These are phyloP conservation scores for Puccinia horiana DNA, from an alignment of 1,284 basidiomycete genomes.

Conservation along the genomic window DNA sequence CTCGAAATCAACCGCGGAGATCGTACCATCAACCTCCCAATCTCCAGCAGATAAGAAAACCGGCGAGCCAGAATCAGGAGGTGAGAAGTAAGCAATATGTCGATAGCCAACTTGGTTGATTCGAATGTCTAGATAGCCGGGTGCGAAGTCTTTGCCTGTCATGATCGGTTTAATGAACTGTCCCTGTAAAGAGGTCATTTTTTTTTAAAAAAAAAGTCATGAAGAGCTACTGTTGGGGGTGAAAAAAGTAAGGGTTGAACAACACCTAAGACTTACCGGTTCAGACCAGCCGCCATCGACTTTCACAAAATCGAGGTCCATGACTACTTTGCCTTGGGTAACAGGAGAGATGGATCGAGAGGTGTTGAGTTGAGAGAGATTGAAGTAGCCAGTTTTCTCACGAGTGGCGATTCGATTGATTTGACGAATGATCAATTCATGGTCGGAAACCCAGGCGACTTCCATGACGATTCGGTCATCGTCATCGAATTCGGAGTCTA, in stretches of 20 bases:
- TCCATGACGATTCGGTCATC: slow-evolving; percentile 75
- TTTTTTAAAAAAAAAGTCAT: neutral
- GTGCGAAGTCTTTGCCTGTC: slow-evolving; percentile 21
- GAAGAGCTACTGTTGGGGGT: neutral
- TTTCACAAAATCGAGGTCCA: slow-evolving; percentile 72
- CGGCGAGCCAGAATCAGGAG: slow-evolving; percentile 69
- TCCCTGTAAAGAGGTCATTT: neutral
- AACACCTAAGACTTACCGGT: slow-evolving; percentile 56
- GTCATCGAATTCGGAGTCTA: slow-evolving; percentile 66
- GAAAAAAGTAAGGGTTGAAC: slow-evolving; percentile 1
- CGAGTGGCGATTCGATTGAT: slow-evolving; percentile 77
- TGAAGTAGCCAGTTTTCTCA: slow-evolving; percentile 76
- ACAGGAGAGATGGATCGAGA: slow-evolving; percentile 38
- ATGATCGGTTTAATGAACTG: slow-evolving; percentile 50
- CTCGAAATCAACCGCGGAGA: slow-evolving; percentile 71
- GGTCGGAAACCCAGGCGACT: slow-evolving; percentile 79
- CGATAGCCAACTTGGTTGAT: slow-evolving; percentile 77
- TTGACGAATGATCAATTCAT: slow-evolving; percentile 78
- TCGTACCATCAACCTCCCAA: slow-evolving; percentile 82
- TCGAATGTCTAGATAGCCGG: slow-evolving; percentile 82
- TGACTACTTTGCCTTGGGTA: slow-evolving; percentile 66
- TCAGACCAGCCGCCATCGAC: slow-evolving; percentile 93
- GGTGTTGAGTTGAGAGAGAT: slow-evolving; percentile 60
- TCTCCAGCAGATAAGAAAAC: slow-evolving; percentile 78
- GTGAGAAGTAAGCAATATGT: slow-evolving; percentile 84